Evolutionary conservation across 176 grass and related monocot species (phyloP).

Genomic region (Oryza punctata): DNA sequence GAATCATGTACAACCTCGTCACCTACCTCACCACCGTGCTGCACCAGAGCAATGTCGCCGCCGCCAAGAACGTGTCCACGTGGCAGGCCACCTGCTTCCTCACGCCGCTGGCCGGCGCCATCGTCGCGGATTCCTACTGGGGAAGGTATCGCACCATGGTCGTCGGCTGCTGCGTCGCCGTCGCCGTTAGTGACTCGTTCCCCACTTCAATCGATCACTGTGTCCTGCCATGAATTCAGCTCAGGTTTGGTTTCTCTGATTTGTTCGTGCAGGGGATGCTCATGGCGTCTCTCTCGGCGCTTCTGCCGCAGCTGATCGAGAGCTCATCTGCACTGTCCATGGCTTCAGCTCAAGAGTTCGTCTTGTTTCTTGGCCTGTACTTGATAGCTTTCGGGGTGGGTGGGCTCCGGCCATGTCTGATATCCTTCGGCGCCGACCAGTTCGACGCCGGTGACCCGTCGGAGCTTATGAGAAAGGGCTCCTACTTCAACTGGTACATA

Average conservation of each 20-base stretch:
- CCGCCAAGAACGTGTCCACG: slow-evolving; percentile 36
- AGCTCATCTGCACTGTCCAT: neutral
- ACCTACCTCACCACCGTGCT: slow-evolving; percentile 48
- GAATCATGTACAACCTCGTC: slow-evolving; percentile 44
- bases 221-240: neutral
- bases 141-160: slow-evolving; percentile 54
- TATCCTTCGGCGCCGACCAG: slow-evolving; percentile 63
- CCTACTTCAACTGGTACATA: slow-evolving; percentile 44
- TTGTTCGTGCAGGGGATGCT: slow-evolving; percentile 43
- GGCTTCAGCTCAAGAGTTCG: neutral
- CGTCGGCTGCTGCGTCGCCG: slow-evolving; percentile 17
- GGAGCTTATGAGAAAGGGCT: slow-evolving; percentile 26
- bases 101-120: slow-evolving; percentile 43
- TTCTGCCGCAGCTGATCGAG: slow-evolving; percentile 20
- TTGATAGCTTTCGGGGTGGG: slow-evolving; percentile 46
- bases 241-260: neutral
- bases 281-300: slow-evolving; percentile 39
- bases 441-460: slow-evolving; percentile 39
- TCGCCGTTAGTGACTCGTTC: slow-evolving; percentile 23
- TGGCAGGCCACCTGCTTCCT: slow-evolving; percentile 59
- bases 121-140: slow-evolving; percentile 51
- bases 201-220: neutral
- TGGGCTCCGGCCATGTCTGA: slow-evolving; percentile 47
- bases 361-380: slow-evolving; percentile 48
- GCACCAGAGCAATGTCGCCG: slow-evolving; percentile 45